Percentiles rank a stretch among this genome's conserved stretches.
These are phyloP conservation scores for Corniculantispora saksenae DNA, from an alignment of 2,329 filamentous ascomycete species.

Conservation along the genomic window DNA sequence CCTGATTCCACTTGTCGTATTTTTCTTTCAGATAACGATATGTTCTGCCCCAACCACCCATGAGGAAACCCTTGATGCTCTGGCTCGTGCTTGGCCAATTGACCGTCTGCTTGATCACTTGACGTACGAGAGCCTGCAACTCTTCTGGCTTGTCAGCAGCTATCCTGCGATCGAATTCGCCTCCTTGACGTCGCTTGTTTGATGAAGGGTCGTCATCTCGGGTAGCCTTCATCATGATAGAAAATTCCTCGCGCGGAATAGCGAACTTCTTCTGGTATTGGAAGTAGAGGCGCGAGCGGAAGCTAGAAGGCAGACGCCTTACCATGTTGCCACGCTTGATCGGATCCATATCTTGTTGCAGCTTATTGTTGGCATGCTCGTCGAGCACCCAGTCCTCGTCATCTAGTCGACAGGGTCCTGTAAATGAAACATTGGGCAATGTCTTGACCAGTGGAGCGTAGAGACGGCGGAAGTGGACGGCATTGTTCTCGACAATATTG, in stretches of 20 bases:
- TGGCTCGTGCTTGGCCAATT: slow-evolving; percentile 90
- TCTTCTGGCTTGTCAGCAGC: slow-evolving; percentile 67
- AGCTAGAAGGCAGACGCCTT: slow-evolving; percentile 79
- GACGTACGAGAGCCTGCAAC: slow-evolving; percentile 69
- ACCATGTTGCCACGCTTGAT: slow-evolving; percentile 94
- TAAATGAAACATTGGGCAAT: slow-evolving; percentile 83
- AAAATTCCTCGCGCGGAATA: slow-evolving; percentile 81
- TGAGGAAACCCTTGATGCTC: slow-evolving; percentile 80
- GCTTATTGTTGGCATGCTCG: slow-evolving; percentile 59
- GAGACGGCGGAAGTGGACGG: slow-evolving; percentile 85
- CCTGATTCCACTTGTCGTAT: slow-evolving; percentile 62
- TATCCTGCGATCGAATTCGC: slow-evolving; percentile 84
- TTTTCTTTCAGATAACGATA: slow-evolving; percentile 84
- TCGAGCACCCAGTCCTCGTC: slow-evolving; percentile 44
- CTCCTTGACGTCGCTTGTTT: slow-evolving; percentile 74
- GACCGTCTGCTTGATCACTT: slow-evolving; percentile 83
- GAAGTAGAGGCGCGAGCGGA: slow-evolving; percentile 89
- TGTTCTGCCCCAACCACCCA: slow-evolving; percentile 69
- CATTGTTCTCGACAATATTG: slow-evolving; percentile 92
- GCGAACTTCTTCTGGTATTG: slow-evolving; percentile 89
- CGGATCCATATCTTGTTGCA: slow-evolving; percentile 91
- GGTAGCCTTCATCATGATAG: slow-evolving; percentile 77
- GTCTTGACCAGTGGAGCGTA: slow-evolving; percentile 89
- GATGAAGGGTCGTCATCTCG: slow-evolving; percentile 68
- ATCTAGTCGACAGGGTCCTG: slow-evolving; percentile 49